Evolutionary conservation across 208 protist genomes (phyloP), one percentile per base, ranked within the genome.

Genomic region (Phytomonas sp.): DNA sequence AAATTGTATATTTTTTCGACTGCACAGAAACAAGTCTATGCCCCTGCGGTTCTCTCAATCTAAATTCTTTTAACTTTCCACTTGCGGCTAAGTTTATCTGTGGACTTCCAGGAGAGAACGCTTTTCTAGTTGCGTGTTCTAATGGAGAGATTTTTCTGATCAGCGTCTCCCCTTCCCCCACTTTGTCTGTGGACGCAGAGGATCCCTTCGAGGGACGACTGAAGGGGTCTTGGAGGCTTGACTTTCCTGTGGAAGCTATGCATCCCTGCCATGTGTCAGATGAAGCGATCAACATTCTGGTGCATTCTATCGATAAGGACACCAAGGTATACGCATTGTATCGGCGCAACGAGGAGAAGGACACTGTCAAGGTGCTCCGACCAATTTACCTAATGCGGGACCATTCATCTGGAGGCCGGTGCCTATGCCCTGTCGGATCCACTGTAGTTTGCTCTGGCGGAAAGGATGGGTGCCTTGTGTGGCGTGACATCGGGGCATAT

Each of bases 281-380:
- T 15, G 77, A 82, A 0, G 34, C 82, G 23, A 69, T 92, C 56
- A 91, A 96, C 60, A 62, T 94, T 53, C 76, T 93, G 26, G 81
- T 81, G 31, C 80, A 89, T 68, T 94, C 91, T 17, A 60, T 83
- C 31, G 91, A 96, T 72, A 91, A 89, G 62, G 87, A 93, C 72
- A 84, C 88, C 4, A 94, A 94, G 70, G 66, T 96, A 26, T 96
- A 96, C 74, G 76, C 74, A 9, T 62, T 96, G 33, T 85, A 93
- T 29, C 82, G 81, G n/a, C 72, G 72, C n/a, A 64, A 78, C 31
- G 87, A 89, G 40, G 71, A 70, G 20, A 87, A 96, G 23, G 40
- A 51, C 40, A 3, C 40, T 2, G 63, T 68, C n/a, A 76, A 75
- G 29, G 71, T 84, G 33, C 67, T 90, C 20, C 87, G 88, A n/a